phyloP scores from a whole-genome alignment of 1,139 yeast species.

The Protomyces arabidopsidicola region DNA sequence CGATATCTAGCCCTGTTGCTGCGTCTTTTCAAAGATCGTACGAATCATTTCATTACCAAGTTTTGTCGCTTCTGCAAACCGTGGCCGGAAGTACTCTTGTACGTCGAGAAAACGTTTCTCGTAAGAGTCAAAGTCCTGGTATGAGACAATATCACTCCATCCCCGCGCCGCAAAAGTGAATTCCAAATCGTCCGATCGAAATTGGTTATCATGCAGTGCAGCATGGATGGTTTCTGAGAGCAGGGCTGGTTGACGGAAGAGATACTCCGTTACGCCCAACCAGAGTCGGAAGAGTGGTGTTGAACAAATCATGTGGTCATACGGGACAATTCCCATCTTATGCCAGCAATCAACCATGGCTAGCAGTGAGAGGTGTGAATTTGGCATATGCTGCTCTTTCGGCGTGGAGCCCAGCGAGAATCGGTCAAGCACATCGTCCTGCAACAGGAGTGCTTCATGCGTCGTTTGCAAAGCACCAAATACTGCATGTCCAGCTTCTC shows the following conservation, averaged over 20 bases:
- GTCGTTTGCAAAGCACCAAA: slow-evolving; percentile 50
- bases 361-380: slow-evolving; percentile 79
- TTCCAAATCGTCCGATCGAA: slow-evolving; percentile 80
- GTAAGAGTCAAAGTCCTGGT: slow-evolving; percentile 72
- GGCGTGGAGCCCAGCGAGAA: slow-evolving; percentile 75
- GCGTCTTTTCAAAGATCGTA: slow-evolving; percentile 48
- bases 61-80: slow-evolving; percentile 80
- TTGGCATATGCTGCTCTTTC: slow-evolving; percentile 67
- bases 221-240: slow-evolving; percentile 74
- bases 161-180: slow-evolving; percentile 42
- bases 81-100: slow-evolving; percentile 74
- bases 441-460: slow-evolving; percentile 58
- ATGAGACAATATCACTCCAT: slow-evolving; percentile 79
- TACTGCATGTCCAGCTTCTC: slow-evolving; percentile 65
- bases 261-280: slow-evolving; percentile 86
- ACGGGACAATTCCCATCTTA: slow-evolving; percentile 77
- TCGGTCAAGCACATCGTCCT: slow-evolving; percentile 72
- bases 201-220: slow-evolving; percentile 60
- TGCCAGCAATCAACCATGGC: slow-evolving; percentile 95
- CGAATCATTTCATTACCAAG: slow-evolving; percentile 95
- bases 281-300: slow-evolving; percentile 90
- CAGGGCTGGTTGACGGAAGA: slow-evolving; percentile 77
- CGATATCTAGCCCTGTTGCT: neutral
- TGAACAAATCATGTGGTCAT: slow-evolving; percentile 94
- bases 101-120: slow-evolving; percentile 67